Base-by-base conservation (phyloP, 768 basidiomycete genomes). In the Polyporus arcularius region DNA sequence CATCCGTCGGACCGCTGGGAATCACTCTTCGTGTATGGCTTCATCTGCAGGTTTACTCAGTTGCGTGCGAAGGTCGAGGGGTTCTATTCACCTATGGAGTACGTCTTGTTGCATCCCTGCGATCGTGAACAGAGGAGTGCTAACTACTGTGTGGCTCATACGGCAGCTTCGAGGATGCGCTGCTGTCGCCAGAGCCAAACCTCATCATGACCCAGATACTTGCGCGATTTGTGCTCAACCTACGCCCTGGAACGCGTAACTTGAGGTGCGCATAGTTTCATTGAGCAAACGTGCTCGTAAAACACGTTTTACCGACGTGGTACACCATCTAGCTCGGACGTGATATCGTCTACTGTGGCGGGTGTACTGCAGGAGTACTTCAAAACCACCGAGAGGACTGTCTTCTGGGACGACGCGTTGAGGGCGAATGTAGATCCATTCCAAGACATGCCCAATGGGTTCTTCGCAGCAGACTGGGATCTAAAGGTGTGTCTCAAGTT, bases 1-100 rank as follows among this genome's bases (percentile, higher is more conserved):
- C 90, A 92, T 78, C 92, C 92, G 31, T 79, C 80, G 56, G 88
- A 89, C 76, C 88, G 89, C 74, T 94, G 92, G 92, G 92, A 94
- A 76, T 85, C 88, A 5, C 75, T 91, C 65, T 94, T 92, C 74
- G 84, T 94, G 40, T 94, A 92, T 73, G 83, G 87, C 32, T 94
- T 94, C 77, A 86, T 94, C 64, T 85, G 83, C 78, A 90, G 84
- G 74, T 94, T 91, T 78, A 91, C 90, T 26, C 78, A 82, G 73
- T 78, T 94, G 67, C 85, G 83, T 65, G 79, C 79, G 60, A 92
- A 90, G 75, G 79, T 90, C 41, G 89, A 91, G 73, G 90, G 92
- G 57, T 75, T 94, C 60, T 86, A 92, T 69, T 82, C 85, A 65
- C 84, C 89, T 50, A 88, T 89, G 87, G 90, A 93, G 92, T 94